A percentile compares a stretch with the other conserved stretches of the same genome.
These are phyloP conservation scores for Orbilia brochopaga DNA, from an alignment of 2,329 filamentous ascomycete species.

Conservation along the genomic window DNA sequence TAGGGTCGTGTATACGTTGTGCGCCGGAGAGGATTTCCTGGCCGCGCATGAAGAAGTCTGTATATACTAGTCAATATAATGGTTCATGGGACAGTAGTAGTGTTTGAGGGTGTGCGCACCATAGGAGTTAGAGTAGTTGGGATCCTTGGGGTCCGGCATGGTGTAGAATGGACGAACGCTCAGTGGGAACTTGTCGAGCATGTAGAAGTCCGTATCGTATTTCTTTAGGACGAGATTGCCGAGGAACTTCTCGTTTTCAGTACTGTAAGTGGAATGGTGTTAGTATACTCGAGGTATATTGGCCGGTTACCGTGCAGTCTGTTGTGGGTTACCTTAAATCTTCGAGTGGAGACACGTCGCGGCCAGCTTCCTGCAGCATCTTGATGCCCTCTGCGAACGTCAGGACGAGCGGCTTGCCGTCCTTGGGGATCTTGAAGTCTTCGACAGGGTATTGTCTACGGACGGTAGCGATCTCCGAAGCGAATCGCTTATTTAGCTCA, in stretches of 20 bases:
- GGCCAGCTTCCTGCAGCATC: constrained; percentile 77
- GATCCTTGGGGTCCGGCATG: constrained; percentile 73
- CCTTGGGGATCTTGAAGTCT: constrained; percentile 74
- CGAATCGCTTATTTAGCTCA: constrained; percentile 70
- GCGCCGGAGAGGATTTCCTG: constrained; percentile 93
- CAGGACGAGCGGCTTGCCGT: constrained; percentile 72
- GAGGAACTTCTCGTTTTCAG: constrained; percentile 84
- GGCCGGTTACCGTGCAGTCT: neutral
- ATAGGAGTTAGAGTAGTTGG: constrained; percentile 70
- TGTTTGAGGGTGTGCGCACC: constrained; percentile 38
- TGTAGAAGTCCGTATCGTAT: constrained; percentile 94
- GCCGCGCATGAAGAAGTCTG: constrained; percentile 86
- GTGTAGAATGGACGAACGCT: constrained; percentile 89
- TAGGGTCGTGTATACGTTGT: constrained; percentile 84
- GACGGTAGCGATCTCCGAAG: constrained; percentile 74
- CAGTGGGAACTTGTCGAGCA: constrained; percentile 94
- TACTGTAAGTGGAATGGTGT: constrained; percentile 59
- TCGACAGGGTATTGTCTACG: constrained; percentile 78
- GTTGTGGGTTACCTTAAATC: constrained; percentile 66
- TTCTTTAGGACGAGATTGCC: constrained; percentile 85
- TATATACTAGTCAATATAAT: constrained; percentile 56
- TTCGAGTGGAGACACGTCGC: constrained; percentile 76
- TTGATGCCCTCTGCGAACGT: constrained; percentile 79
- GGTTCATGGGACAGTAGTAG: too few species aligned
- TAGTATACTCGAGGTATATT: neutral